phyloP scores from a whole-genome alignment of 768 basidiomycete species.

The Mrakia hoshinonis region DNA sequence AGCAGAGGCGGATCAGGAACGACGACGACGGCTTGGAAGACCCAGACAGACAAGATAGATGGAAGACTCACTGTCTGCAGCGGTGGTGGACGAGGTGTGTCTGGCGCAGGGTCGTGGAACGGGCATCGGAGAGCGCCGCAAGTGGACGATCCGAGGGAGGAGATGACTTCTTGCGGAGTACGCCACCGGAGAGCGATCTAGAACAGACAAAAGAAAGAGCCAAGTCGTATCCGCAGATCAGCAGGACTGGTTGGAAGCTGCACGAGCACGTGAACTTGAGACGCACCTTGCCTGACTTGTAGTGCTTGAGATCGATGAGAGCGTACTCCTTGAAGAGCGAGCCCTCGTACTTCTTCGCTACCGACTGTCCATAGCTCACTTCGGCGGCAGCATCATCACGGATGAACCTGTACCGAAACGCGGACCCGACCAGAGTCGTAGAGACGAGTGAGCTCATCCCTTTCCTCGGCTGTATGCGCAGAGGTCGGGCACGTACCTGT shows the following conservation, averaged over 20 bases:
- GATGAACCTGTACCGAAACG: background rate
- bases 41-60: background rate
- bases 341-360: constrained; percentile 81
- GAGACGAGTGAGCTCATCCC: background rate
- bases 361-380: constrained; percentile 67
- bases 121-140: constrained; percentile 84
- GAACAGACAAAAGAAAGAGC: constrained; percentile 6
- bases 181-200: constrained; percentile 90
- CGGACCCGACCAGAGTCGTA: background rate
- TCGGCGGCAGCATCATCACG: constrained; percentile 32
- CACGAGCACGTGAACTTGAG: background rate
- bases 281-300: constrained; percentile 78
- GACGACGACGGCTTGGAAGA: background rate
- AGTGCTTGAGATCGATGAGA: constrained; percentile 75
- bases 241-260: background rate
- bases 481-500: constrained; percentile 27
- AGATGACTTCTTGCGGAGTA: constrained; percentile 79
- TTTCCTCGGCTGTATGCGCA: background rate
- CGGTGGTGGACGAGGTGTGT: background rate
- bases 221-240: background rate
- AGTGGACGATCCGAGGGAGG: constrained; percentile 72
- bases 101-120: constrained; percentile 46
- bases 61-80: constrained; percentile 13
- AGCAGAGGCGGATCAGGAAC: background rate
- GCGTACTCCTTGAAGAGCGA: constrained; percentile 76